These are phyloP conservation scores for Tetramitus jugosus DNA, from an alignment of 208 protist genomes.

Conservation along the genomic window DNA sequence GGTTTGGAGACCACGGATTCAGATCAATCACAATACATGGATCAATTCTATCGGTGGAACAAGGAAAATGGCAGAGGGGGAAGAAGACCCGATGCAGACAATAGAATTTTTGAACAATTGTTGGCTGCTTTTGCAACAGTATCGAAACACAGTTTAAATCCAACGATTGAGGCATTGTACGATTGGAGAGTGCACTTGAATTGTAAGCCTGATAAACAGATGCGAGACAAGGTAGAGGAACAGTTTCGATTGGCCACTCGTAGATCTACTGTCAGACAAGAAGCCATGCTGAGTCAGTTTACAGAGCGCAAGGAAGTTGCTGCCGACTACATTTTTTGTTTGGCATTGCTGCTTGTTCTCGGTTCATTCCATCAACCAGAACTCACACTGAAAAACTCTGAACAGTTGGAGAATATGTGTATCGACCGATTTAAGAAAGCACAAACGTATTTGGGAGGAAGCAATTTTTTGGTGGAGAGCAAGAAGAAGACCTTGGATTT, in stretches of 20 bases:
- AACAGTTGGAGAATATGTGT: conserved; percentile 8
- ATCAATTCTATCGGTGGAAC: no score
- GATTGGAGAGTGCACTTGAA: conserved; percentile 11
- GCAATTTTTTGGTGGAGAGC: background rate
- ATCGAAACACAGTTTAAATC: conserved; percentile 13
- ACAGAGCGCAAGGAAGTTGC: conserved; percentile 19
- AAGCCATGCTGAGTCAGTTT: background rate
- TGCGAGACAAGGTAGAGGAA: background rate
- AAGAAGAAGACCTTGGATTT: background rate
- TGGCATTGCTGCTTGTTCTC: background rate
- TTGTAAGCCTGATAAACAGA: background rate
- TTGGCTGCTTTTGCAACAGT: conserved; percentile 4
- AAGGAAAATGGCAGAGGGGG: no score
- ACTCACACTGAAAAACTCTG: background rate
- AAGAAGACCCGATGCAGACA: no score
- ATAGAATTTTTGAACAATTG: conserved; percentile 22
- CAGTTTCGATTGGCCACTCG: no score
- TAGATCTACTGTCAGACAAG: background rate
- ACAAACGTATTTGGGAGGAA: background rate
- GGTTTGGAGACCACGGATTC: no score
- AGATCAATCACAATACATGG: no score
- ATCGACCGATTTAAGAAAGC: conserved; percentile 19
- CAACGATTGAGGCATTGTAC: background rate
- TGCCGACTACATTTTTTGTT: background rate
- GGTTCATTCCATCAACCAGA: background rate